Percentiles rank a stretch among this genome's conserved stretches.
Evolutionary conservation across 1,284 basidiomycete species (phyloP).

Genomic region (Coniferiporia sulphurascens): DNA sequence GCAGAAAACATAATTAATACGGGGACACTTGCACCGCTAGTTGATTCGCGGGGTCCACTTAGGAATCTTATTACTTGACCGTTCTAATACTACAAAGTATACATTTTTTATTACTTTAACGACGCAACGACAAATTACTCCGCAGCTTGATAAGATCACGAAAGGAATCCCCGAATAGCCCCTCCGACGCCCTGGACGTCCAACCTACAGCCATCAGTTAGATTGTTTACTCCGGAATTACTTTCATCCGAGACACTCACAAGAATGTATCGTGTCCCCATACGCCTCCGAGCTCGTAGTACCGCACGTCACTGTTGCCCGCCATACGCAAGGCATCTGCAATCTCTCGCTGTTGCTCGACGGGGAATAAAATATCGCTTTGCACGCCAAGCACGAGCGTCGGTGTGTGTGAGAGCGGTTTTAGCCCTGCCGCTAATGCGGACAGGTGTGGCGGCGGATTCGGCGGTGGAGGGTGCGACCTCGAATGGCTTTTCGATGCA

Average conservation of each 20-base stretch:
- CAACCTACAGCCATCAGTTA: slow-evolving; percentile 34
- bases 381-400: slow-evolving; percentile 92
- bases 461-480: slow-evolving; percentile 63
- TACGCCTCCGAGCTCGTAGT: slow-evolving; percentile 96
- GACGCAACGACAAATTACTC: not conserved
- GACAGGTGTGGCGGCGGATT: slow-evolving; percentile 74
- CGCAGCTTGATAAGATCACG: slow-evolving; percentile 24
- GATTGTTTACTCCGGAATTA: slow-evolving; percentile 3
- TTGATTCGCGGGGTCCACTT: not conserved
- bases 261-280: slow-evolving; percentile 99
- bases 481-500: slow-evolving; percentile 48
- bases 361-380: slow-evolving; percentile 94
- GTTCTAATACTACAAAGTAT: no score
- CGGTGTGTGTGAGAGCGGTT: slow-evolving; percentile 74
- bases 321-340: slow-evolving; percentile 89
- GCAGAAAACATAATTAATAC: no score
- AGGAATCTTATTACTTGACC: not conserved
- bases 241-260: slow-evolving; percentile 30
- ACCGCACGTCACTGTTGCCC: slow-evolving; percentile 85
- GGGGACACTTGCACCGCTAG: no score
- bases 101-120: not conserved
- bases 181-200: slow-evolving; percentile 78
- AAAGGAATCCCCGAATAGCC: slow-evolving; percentile 74
- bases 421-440: slow-evolving; percentile 79
- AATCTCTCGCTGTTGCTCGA: slow-evolving; percentile 95